These are phyloP conservation scores for Stachybotrys elegans DNA, from an alignment of 2,329 filamentous ascomycete genomes.

Conservation along the genomic window DNA sequence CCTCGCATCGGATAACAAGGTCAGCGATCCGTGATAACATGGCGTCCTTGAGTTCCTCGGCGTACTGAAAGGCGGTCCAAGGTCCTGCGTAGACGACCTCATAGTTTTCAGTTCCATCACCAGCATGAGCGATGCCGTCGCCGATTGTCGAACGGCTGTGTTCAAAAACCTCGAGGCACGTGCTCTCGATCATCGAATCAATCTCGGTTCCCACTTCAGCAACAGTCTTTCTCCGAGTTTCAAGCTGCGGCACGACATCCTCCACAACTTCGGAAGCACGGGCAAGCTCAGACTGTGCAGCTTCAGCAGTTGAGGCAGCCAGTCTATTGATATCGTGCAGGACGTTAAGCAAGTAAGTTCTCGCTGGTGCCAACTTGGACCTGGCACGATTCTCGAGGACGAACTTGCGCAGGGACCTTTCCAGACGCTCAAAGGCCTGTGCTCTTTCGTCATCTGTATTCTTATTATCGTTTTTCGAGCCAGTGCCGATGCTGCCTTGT, in stretches of 20 bases:
- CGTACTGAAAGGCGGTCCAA: slow-evolving; percentile 81
- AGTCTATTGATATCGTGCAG: slow-evolving; percentile 80
- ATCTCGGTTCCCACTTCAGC: slow-evolving; percentile 76
- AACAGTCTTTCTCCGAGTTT: slow-evolving; percentile 76
- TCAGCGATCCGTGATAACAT: slow-evolving; percentile 86
- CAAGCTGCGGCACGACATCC: slow-evolving; percentile 78
- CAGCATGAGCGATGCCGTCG: slow-evolving; percentile 70
- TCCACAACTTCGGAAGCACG: slow-evolving; percentile 77
- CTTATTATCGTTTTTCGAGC: slow-evolving; percentile 56
- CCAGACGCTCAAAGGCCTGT: slow-evolving; percentile 83
- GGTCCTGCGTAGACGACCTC: slow-evolving; percentile 84
- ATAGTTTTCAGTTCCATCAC: slow-evolving; percentile 70
- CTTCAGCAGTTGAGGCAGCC: slow-evolving; percentile 80
- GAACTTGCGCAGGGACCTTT: slow-evolving; percentile 83
- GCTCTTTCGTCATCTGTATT: slow-evolving; percentile 85
- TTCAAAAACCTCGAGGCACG: slow-evolving; percentile 80
- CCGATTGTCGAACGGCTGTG: slow-evolving; percentile 72
- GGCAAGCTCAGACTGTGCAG: slow-evolving; percentile 79
- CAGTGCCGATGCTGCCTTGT: slow-evolving; percentile 50
- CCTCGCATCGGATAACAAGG: slow-evolving; percentile 75
- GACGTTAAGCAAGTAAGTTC: slow-evolving; percentile 92
- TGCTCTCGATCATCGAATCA: slow-evolving; percentile 76
- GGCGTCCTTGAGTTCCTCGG: slow-evolving; percentile 84
- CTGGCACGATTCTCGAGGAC: slow-evolving; percentile 92
- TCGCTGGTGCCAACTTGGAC: slow-evolving; percentile 91